These are phyloP conservation scores for Teunomyces panamensis DNA, from an alignment of 805 yeast genomes.

Conservation along the genomic window DNA sequence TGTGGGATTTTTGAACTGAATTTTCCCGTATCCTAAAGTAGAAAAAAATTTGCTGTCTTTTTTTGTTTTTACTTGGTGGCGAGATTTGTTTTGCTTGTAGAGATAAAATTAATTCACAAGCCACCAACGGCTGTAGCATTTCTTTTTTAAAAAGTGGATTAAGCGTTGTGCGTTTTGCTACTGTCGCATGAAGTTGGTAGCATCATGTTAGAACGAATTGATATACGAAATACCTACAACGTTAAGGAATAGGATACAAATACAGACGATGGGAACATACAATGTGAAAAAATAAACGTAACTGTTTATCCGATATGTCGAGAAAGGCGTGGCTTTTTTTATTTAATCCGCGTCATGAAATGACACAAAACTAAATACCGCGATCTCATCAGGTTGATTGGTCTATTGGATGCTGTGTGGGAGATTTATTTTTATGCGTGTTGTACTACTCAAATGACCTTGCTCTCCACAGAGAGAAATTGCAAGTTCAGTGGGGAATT, in stretches of 20 bases:
- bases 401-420: neutral
- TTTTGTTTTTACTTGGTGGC: neutral
- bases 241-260: too few species aligned
- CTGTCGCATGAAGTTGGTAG: too few species aligned
- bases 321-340: neutral
- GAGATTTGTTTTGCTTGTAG: neutral
- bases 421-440: neutral
- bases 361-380: neutral
- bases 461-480: neutral
- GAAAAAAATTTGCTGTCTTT: neutral
- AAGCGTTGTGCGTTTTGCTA: too few species aligned
- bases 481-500: neutral
- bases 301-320: neutral
- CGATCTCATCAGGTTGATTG: neutral
- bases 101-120: too few species aligned
- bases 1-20: neutral
- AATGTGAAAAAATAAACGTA: neutral
- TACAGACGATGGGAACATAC: too few species aligned
- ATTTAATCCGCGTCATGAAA: constrained; percentile 1
- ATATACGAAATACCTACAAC: too few species aligned
- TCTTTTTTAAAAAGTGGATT: too few species aligned
- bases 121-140: neutral
- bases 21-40: neutral
- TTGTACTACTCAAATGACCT: neutral
- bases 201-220: too few species aligned